Conservation (phyloP, 2,329 filamentous ascomycete species). For the Venturia oleaginea region DNA sequence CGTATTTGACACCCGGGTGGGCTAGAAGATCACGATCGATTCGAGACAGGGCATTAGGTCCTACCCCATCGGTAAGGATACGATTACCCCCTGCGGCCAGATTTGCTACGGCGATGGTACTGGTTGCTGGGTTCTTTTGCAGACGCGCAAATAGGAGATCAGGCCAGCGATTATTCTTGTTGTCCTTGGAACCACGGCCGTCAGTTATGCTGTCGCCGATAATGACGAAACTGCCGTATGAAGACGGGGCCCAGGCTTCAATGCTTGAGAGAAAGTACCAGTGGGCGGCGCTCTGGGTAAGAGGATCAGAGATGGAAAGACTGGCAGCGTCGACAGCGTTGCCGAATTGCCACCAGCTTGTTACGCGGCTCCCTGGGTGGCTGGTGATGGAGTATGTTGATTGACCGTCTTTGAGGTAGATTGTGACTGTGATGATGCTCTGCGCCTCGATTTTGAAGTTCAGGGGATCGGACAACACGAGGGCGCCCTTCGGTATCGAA, state of each 20-base stretch:
- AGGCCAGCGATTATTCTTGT: slow-evolving; percentile 22
- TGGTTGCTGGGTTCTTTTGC: background rate
- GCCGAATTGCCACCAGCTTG: slow-evolving; percentile 49
- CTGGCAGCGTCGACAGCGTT: slow-evolving; percentile 43
- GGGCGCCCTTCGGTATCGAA: slow-evolving; percentile 45
- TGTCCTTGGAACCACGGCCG: slow-evolving; percentile 50
- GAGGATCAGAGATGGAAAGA: slow-evolving; percentile 28
- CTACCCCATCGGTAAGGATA: slow-evolving; percentile 52
- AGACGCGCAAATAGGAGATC: background rate
- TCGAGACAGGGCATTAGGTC: slow-evolving; percentile 51
- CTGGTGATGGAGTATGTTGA: slow-evolving; percentile 48
- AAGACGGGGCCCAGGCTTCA: slow-evolving; percentile 43
- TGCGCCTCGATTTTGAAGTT: slow-evolving; percentile 43
- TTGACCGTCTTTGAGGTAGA: slow-evolving; percentile 52
- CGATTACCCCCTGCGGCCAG: slow-evolving; percentile 62
- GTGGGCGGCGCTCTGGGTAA: slow-evolving; percentile 23
- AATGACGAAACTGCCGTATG: slow-evolving; percentile 41
- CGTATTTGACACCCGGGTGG: slow-evolving; percentile 49
- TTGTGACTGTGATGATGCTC: slow-evolving; percentile 47
- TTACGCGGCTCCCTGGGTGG: slow-evolving; percentile 57
- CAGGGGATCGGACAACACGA: slow-evolving; percentile 54
- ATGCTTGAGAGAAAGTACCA: slow-evolving; percentile 54
- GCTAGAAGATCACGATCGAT: slow-evolving; percentile 56
- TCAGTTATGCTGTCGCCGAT: slow-evolving; percentile 60
- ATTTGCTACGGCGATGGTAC: slow-evolving; percentile 47